phyloP scores from a whole-genome alignment of 768 basidiomycete species.

The Jaapia argillacea region DNA sequence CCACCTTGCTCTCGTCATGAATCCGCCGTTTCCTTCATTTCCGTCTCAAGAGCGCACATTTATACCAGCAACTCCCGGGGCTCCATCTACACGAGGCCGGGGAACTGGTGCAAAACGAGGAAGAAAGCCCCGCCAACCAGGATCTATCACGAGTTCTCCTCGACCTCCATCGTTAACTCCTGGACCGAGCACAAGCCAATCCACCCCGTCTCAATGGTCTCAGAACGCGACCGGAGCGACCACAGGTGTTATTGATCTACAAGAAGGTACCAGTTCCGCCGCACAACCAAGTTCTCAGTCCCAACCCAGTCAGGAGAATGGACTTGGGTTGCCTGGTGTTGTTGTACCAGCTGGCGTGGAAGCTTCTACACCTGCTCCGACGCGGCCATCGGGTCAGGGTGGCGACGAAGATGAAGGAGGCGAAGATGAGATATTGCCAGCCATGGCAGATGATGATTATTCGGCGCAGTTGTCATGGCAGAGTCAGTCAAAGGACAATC shows the following conservation, averaged over 20 bases:
- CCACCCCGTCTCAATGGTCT: slow-evolving; percentile 10
- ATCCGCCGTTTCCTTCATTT: too few species aligned
- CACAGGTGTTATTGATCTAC: not conserved
- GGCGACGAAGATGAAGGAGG: slow-evolving; percentile 43
- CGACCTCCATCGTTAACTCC: slow-evolving; percentile 9
- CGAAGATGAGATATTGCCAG: slow-evolving; percentile 71
- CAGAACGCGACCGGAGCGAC: not conserved
- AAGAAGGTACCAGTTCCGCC: not conserved
- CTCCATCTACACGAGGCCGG: slow-evolving; percentile 7
- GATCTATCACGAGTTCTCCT: slow-evolving; percentile 8
- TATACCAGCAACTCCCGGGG: slow-evolving; percentile 8
- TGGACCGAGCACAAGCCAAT: slow-evolving; percentile 9
- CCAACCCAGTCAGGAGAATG: not conserved
- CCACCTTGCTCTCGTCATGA: not conserved
- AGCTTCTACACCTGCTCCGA: slow-evolving; percentile 7
- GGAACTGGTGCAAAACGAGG: slow-evolving; percentile 21
- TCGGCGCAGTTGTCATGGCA: slow-evolving; percentile 77
- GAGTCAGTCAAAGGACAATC: slow-evolving; percentile 81
- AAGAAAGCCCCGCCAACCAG: slow-evolving; percentile 19
- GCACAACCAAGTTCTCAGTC: slow-evolving; percentile 4
- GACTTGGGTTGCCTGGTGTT: slow-evolving; percentile 6
- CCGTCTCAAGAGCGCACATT: too few species aligned
- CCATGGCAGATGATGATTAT: slow-evolving; percentile 86
- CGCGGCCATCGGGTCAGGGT: not conserved
- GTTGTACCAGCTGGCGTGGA: slow-evolving; percentile 3